A percentile compares a stretch with the other conserved stretches of the same genome.
phyloP scores from a whole-genome alignment of 129 eudicot genomes.

The Daucus carota region DNA sequence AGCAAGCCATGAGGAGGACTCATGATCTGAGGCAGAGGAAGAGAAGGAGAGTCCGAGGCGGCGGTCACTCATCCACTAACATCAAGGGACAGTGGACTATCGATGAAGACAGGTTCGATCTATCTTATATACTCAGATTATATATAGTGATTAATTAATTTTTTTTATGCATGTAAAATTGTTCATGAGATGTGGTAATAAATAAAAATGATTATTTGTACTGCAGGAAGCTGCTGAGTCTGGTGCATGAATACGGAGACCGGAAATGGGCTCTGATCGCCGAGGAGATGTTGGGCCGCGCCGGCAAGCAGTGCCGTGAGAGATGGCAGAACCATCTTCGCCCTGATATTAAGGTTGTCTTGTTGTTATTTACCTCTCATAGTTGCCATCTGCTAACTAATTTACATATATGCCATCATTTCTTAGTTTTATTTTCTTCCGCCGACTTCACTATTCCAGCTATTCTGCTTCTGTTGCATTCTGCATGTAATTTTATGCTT shows the following conservation, averaged over 20 bases:
- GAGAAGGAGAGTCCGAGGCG: constrained; percentile 18
- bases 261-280: constrained; percentile 67
- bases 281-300: constrained; percentile 43
- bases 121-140: not conserved
- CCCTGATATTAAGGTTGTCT: constrained; percentile 61
- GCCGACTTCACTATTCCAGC: not conserved
- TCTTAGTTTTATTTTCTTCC: no score
- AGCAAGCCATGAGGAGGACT: not conserved
- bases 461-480: not conserved
- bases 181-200: no score
- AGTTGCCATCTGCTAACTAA: not conserved
- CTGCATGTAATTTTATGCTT: not conserved
- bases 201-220: not conserved
- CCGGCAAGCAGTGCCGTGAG: constrained; percentile 77
- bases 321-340: constrained; percentile 79
- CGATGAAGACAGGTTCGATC: constrained; percentile 59
- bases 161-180: not conserved
- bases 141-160: no score
- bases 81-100: constrained; percentile 76
- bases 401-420: not conserved
- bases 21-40: not conserved
- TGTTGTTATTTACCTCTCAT: no score
- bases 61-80: constrained; percentile 19
- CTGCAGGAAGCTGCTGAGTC: constrained; percentile 30
- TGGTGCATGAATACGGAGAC: constrained; percentile 45